These are phyloP conservation scores for Blastomyces silverae DNA, from an alignment of 2,329 filamentous ascomycete genomes.

Conservation along the genomic window DNA sequence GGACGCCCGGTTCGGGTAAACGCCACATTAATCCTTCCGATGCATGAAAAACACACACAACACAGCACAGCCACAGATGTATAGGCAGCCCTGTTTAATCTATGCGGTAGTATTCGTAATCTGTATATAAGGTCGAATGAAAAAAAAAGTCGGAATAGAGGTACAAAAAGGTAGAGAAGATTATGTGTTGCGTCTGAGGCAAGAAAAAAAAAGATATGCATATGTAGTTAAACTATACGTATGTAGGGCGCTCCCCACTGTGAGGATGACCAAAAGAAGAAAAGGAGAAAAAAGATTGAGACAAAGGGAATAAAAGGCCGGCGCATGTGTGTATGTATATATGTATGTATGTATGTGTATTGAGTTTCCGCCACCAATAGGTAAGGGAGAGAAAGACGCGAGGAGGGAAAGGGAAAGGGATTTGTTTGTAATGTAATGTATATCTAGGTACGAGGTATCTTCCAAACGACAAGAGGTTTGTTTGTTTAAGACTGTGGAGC, in stretches of 20 bases:
- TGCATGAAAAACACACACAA: no score
- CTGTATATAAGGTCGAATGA: no score
- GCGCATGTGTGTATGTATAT: background rate
- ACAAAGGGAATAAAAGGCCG: background rate
- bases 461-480: background rate
- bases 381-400: background rate
- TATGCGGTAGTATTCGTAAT: no score
- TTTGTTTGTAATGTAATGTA: background rate
- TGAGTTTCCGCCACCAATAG: background rate
- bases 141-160: no score
- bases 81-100: no score
- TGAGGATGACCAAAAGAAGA: no score
- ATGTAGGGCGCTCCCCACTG: no score
- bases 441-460: conserved; percentile 2
- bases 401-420: background rate
- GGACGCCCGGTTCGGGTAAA: no score
- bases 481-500: background rate
- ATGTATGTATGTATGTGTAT: background rate
- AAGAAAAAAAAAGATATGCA: background rate
- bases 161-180: no score
- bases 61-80: no score
- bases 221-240: background rate
- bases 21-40: no score
- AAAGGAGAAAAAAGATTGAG: no score
- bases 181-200: background rate